Evolutionary conservation across 164 flowering plant species (phyloP).

Genomic region (Dillenia suffruticosa): DNA sequence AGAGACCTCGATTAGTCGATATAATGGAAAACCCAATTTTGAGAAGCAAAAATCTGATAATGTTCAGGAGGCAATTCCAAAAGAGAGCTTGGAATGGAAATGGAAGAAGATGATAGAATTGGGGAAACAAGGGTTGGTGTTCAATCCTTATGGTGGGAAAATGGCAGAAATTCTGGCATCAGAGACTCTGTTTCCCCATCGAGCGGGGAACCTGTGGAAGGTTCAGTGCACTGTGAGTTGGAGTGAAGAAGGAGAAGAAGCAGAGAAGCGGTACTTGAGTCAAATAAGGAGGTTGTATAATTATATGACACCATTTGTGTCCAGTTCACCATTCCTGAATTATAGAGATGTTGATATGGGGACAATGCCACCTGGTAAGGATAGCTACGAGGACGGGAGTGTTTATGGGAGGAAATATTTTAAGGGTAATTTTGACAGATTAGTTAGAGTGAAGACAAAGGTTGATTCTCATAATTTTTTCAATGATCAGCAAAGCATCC

Average conservation of each 20-base stretch:
- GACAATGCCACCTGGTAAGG: no score
- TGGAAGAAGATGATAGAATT: slow-evolving; percentile 1
- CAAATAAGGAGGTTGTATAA: no score
- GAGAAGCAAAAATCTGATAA: neutral
- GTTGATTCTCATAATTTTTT: no score
- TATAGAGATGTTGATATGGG: no score
- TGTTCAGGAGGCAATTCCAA: neutral
- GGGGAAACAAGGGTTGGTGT: neutral
- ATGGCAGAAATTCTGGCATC: neutral
- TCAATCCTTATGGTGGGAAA: neutral
- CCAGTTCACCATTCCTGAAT: no score
- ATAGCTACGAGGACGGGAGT: no score
- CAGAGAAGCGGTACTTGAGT: neutral
- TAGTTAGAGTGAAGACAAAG: no score
- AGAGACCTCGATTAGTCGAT: neutral
- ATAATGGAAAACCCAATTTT: neutral
- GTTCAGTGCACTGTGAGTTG: neutral
- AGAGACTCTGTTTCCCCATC: neutral
- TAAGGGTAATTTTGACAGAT: no score
- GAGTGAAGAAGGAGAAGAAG: neutral
- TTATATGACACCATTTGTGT: no score
- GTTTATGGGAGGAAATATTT: no score
- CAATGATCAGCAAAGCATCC: no score
- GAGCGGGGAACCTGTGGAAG: neutral
- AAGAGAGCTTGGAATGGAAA: neutral